Evolutionary conservation across 257 asterid species (phyloP), one percentile per base, ranked within the genome.

Genomic region (Ocimum tenuiflorum): DNA sequence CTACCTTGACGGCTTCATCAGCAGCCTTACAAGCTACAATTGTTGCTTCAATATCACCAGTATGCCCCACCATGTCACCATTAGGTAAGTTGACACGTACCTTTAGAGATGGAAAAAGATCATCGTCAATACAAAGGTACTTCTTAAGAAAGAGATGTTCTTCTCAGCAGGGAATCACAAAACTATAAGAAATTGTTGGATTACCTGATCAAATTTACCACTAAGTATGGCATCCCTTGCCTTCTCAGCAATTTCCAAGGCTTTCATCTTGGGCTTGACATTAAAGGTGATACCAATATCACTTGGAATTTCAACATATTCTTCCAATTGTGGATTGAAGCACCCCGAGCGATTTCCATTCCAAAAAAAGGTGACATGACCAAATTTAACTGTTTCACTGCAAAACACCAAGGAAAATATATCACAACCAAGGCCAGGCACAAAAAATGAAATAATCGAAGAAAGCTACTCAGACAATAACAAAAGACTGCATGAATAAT

Each of bases 361-460:
- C 99, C 99, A 92, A 83, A 92, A 92, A 71, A 92, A 92, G 46
- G 97, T 92, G 52, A 92, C 99, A 47, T 92, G 99, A 10, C 99
- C 97, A 54, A 92, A 92, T 68, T 92, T 92, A 55, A 92, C 99
- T 12, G 99, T 92, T 70, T 92, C 99, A 70, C 99, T 92, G 94
- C 69, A 35, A 42, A 67, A 72, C 48, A 39, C 36, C 52, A 27
- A 20, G 23, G 3, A 19, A 55, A 50, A 0, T 2, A 3, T 2
- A 35, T 46, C 33, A 35, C n/a, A 53, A 47, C 49, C 35, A 55
- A 54, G 65, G 39, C 38, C 2, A 3, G 45, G 39, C 7, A n/a
- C 9, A 29, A 29, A 2, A 17, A 1, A 65, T 22, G 38, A 22
- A 8, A 17, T 0, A 45, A 23, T 22, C 58, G 36, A 12, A 70